Evolutionary conservation across 1,284 basidiomycete species (phyloP), one percentile per base, ranked within the genome.

Genomic region (Cutaneotrichosporon cyanovorans): DNA sequence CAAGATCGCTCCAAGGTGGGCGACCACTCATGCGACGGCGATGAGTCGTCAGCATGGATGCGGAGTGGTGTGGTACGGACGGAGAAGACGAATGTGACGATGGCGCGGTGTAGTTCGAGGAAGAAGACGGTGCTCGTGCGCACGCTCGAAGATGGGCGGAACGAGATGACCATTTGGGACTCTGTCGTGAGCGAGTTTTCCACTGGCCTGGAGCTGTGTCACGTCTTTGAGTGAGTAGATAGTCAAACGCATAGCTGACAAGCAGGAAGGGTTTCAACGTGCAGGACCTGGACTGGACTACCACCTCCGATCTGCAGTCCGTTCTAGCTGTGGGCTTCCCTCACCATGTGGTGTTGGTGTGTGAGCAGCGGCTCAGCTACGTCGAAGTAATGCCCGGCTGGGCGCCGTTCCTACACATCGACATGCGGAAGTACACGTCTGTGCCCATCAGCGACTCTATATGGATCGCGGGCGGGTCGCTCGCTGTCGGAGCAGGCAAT

Each of bases 171-270:
- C 0, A 87, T 96, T 18, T 95, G 89, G 89, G 88, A 95, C 67
- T 92, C 88, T 0, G 85, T 84, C 50, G 85, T 86, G 64, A 89
- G 85, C n/a, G 87, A 92, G 65, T 96, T 95, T 66, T 82, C 87
- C 5, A 86, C 86, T 1, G 91, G 91, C 2, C 73, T 90, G 40
- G 89, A 93, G 68, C 84, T 82, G 60, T 74, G 76, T 25, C 74
- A 76, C 28, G 66, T 78, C 12, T 82, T 81, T 50, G 76, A 75
- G 85, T 86, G 57, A 45, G 72, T 61, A 12, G 12, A 10, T 15
- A 8, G 23, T 4, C 2, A 2, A 14, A 16, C 38, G 42, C 32
- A n/a, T n/a, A 48, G 31, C 10, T 21, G 40, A 42, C 39, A 22
- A 34, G 59, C 56, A 44, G 34, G 5, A 30, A 40, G 14, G 62